Conservation (phyloP, 192 early-diverging fungal genomes). For the Diversispora epigaea region DNA sequence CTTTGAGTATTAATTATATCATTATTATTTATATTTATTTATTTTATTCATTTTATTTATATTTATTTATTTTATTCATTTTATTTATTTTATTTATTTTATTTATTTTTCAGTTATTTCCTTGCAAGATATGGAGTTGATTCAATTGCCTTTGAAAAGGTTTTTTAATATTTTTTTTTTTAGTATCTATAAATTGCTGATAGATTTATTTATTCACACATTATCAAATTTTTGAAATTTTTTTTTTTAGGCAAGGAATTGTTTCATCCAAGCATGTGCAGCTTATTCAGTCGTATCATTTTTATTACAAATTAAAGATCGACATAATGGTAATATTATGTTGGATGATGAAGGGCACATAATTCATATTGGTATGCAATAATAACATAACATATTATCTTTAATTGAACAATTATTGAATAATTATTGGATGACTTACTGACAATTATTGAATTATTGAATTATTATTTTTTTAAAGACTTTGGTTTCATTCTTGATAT, state of each 20-base stretch:
- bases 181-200: not conserved
- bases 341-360: slow-evolving; percentile 94
- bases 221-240: slow-evolving; percentile 11
- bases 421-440: not conserved
- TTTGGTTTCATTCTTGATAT: slow-evolving; percentile 99
- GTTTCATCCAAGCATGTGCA: slow-evolving; percentile 94
- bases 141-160: slow-evolving; percentile 81
- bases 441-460: not conserved
- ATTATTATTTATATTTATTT: not conserved
- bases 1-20: not conserved
- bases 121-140: slow-evolving; percentile 89
- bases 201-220: not conserved
- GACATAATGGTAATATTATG: slow-evolving; percentile 99
- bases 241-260: slow-evolving; percentile 70
- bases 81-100: not conserved
- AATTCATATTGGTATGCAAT: slow-evolving; percentile 82
- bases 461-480: slow-evolving; percentile 60
- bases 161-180: not conserved
- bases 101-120: slow-evolving; percentile 64
- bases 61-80: not conserved
- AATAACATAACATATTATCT: not conserved
- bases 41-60: no score
- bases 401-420: not conserved
- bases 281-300: slow-evolving; percentile 95
- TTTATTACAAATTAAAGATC: slow-evolving; percentile 96